Percentiles rank a stretch among this genome's conserved stretches.
Evolutionary conservation across 1,284 basidiomycete genomes (phyloP).

Genomic region (Schizopora paradoxa): DNA sequence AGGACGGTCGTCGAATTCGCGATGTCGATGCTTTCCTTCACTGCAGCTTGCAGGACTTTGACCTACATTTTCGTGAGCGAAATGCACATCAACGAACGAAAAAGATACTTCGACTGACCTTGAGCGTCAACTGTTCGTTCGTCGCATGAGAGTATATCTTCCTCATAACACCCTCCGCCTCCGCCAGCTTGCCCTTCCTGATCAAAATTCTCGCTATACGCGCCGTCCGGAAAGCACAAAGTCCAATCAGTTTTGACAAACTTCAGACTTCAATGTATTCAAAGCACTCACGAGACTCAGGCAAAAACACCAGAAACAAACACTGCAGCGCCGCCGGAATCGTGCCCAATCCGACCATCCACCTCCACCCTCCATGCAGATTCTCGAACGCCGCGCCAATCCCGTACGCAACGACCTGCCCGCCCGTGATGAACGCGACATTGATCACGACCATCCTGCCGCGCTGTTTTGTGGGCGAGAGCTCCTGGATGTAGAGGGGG

Average conservation of each 20-base stretch:
- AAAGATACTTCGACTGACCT: slow-evolving; percentile 35
- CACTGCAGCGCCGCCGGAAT: slow-evolving; percentile 66
- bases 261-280: neutral
- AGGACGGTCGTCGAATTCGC: slow-evolving; percentile 55
- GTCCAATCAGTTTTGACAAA: neutral
- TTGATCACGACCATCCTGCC: slow-evolving; percentile 74
- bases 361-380: slow-evolving; percentile 67
- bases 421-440: slow-evolving; percentile 35
- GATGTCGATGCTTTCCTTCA: slow-evolving; percentile 60
- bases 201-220: slow-evolving; percentile 67
- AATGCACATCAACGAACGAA: neutral
- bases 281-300: slow-evolving; percentile 62
- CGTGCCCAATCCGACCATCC: slow-evolving; percentile 76
- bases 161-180: slow-evolving; percentile 48
- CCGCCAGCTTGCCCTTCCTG: slow-evolving; percentile 43
- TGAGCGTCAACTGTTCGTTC: slow-evolving; percentile 58
- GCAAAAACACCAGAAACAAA: slow-evolving; percentile 56
- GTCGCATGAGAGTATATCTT: slow-evolving; percentile 67
- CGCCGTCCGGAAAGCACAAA: no score
- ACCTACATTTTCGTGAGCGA: no score
- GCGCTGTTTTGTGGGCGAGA: slow-evolving; percentile 69
- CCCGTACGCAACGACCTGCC: slow-evolving; percentile 74
- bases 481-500: slow-evolving; percentile 80
- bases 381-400: slow-evolving; percentile 72
- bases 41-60: slow-evolving; percentile 53